Conservation (phyloP, 768 basidiomycete genomes). For the Mycena haematopus region DNA sequence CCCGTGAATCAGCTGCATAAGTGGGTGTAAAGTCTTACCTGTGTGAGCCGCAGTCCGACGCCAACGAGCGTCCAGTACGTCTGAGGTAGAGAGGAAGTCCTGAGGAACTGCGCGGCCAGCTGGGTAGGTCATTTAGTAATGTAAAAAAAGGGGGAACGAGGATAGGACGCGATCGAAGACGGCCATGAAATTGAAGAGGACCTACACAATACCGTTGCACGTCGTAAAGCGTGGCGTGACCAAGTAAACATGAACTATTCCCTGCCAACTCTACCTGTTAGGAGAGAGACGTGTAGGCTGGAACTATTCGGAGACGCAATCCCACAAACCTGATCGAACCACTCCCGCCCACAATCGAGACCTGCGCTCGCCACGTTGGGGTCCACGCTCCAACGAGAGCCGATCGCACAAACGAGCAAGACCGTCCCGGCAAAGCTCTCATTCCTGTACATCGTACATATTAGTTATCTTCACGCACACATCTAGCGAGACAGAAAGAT, state of each 20-base stretch:
- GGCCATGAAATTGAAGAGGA: neutral
- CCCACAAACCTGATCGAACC: constrained; percentile 61
- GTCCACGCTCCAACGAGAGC: constrained; percentile 64
- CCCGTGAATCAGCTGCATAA: neutral
- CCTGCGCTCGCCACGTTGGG: constrained; percentile 30
- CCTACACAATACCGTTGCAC: neutral
- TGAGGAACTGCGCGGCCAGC: neutral
- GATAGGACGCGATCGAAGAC: neutral
- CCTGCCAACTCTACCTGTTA: constrained; percentile 61
- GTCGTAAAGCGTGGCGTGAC: neutral
- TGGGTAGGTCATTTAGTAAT: neutral
- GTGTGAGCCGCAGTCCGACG: neutral
- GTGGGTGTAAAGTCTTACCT: neutral
- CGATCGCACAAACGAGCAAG: constrained; percentile 76
- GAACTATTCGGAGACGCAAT: neutral
- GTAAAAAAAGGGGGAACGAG: no score
- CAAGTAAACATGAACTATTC: constrained; percentile 41
- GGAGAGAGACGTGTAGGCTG: neutral
- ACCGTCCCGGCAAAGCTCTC: constrained; percentile 62
- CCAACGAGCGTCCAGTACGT: neutral
- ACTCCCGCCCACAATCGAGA: constrained; percentile 66
- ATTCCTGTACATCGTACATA: constrained; percentile 34
- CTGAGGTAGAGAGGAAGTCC: neutral
- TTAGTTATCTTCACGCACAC: neutral
- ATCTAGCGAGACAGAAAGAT: neutral